These are phyloP conservation scores for Erigeron philadelphicus DNA, from an alignment of 140 eudicot species.

Conservation along the genomic window DNA sequence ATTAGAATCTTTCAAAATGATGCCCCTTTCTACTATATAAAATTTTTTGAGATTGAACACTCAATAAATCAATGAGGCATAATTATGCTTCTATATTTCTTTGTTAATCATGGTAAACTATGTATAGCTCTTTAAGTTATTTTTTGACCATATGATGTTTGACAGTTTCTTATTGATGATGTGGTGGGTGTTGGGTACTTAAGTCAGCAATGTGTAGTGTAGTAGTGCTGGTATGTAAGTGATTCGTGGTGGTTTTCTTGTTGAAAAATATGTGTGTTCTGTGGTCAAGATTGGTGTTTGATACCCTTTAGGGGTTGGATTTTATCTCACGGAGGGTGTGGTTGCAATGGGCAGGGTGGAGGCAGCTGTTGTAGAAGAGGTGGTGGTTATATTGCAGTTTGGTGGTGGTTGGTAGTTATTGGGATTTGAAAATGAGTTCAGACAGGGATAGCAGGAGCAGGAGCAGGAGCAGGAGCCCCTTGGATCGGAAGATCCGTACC, in stretches of 20 bases:
- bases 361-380: slow-evolving; percentile 50
- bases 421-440: slow-evolving; percentile 59
- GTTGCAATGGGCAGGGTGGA: slow-evolving; percentile 91
- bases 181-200: slow-evolving; percentile 34
- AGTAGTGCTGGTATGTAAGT: slow-evolving; percentile 28
- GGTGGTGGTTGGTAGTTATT: slow-evolving; percentile 36
- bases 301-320: slow-evolving; percentile 45
- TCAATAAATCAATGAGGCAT: too few species aligned
- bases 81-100: background rate
- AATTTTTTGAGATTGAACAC: too few species aligned
- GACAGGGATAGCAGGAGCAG: slow-evolving; percentile 61
- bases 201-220: slow-evolving; percentile 28
- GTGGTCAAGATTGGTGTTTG: slow-evolving; percentile 48
- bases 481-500: slow-evolving; percentile 84
- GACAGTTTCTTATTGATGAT: slow-evolving; percentile 23
- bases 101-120: background rate
- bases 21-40: too few species aligned
- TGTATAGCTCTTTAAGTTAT: slow-evolving; percentile 10
- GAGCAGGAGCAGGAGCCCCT: slow-evolving; percentile 82
- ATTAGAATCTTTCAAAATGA: too few species aligned
- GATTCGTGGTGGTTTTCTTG: slow-evolving; percentile 42
- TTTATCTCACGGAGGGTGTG: slow-evolving; percentile 77
- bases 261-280: slow-evolving; percentile 35
- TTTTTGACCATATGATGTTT: slow-evolving; percentile 19
- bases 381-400: slow-evolving; percentile 41